Evolutionary conservation across 1,284 basidiomycete species (phyloP).

Genomic region (Malassezia restricta): DNA sequence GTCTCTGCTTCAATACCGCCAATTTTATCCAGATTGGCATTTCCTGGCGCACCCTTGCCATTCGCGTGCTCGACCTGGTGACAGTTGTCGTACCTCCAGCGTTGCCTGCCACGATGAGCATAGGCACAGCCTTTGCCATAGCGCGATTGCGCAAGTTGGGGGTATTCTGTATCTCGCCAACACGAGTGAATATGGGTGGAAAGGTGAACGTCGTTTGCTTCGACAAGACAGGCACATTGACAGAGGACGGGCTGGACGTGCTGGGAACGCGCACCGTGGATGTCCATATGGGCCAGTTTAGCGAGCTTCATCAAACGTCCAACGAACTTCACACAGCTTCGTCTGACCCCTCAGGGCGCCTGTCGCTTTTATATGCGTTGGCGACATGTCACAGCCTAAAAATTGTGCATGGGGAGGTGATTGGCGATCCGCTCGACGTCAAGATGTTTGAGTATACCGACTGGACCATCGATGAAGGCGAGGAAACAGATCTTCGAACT

Average conservation of each 20-base stretch:
- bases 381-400: constrained; percentile 94
- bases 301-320: constrained; percentile 76
- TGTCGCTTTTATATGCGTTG: constrained; percentile 77
- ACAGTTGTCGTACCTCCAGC: constrained; percentile 97
- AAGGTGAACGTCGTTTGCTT: constrained; percentile 98
- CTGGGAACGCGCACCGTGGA: constrained; percentile 50
- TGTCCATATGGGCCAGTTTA: constrained; percentile 57
- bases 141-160: constrained; percentile 72
- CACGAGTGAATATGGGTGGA: constrained; percentile 85
- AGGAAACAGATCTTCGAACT: constrained; percentile 22
- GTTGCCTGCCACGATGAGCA: constrained; percentile 88
- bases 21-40: constrained; percentile 78
- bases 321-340: constrained; percentile 60
- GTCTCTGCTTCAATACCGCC: constrained; percentile 57
- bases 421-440: constrained; percentile 90
- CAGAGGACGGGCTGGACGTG: constrained; percentile 94
- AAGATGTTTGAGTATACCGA: constrained; percentile 81
- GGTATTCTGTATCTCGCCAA: constrained; percentile 95
- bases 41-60: constrained; percentile 74
- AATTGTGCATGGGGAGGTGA: constrained; percentile 71
- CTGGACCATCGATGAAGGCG: constrained; percentile 85
- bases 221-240: constrained; percentile 97
- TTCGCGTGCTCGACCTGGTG: constrained; percentile 90
- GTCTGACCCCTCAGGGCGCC: constrained; percentile 26
- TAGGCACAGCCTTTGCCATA: constrained; percentile 93